Evolutionary conservation across 345 rosid genomes (phyloP).

Genomic region (Ceriops tagal): DNA sequence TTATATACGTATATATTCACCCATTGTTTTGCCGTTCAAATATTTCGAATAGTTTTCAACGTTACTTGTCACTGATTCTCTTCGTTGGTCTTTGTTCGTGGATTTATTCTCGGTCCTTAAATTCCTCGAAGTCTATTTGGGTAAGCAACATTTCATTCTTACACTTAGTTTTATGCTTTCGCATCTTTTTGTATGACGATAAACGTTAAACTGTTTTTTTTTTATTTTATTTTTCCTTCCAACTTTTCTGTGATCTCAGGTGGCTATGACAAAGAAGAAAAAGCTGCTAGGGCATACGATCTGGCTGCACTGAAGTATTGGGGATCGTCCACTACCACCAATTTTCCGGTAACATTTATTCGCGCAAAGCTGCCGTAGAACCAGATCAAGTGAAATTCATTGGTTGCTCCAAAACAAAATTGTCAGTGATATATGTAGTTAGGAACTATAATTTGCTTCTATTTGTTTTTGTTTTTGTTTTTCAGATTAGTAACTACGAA

Average conservation of each 20-base stretch:
- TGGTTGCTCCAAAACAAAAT: background rate
- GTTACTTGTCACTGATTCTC: slow-evolving; percentile 17
- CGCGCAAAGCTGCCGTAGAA: background rate
- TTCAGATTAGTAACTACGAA: slow-evolving; percentile 85
- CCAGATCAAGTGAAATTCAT: background rate
- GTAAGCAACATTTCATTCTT: slow-evolving; percentile 37
- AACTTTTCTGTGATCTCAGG: slow-evolving; percentile 37
- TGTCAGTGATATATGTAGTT: background rate
- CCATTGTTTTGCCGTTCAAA: too few species aligned
- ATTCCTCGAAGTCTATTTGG: slow-evolving; percentile 66
- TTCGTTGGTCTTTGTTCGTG: slow-evolving; percentile 19
- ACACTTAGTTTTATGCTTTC: background rate
- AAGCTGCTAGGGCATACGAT: slow-evolving; percentile 97
- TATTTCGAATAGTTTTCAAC: too few species aligned
- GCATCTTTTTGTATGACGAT: background rate
- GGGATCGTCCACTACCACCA: slow-evolving; percentile 97
- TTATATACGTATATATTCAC: background rate
- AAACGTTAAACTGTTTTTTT: too few species aligned
- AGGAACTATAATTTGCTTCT: background rate
- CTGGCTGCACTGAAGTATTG: slow-evolving; percentile 93
- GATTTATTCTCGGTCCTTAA: slow-evolving; percentile 14
- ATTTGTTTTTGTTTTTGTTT: background rate
- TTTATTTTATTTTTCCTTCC: background rate
- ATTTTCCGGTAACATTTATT: slow-evolving; percentile 63
- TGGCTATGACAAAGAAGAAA: slow-evolving; percentile 99